phyloP scores from a whole-genome alignment of 805 yeast species.

The Zygoascus bituminiphila region DNA sequence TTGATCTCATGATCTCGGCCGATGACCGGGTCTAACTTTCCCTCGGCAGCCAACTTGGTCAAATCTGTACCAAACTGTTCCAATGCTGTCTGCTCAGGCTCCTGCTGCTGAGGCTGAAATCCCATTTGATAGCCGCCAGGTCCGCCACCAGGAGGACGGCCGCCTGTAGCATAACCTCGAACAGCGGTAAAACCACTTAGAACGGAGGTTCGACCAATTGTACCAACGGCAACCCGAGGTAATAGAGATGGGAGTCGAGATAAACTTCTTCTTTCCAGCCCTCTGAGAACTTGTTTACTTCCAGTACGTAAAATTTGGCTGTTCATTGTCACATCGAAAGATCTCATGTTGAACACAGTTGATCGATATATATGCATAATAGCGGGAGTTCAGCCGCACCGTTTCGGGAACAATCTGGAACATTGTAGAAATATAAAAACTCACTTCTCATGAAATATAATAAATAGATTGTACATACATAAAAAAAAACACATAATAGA shows the following conservation, averaged over 20 bases:
- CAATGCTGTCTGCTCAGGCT: constrained; percentile 50
- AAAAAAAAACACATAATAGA: background rate
- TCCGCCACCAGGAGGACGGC: constrained; percentile 10
- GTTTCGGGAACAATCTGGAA: constrained; percentile 1
- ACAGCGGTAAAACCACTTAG: background rate
- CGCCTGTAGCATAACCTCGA: constrained; percentile 10
- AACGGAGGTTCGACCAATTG: background rate
- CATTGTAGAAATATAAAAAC: background rate
- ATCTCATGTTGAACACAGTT: too few relatives aligned
- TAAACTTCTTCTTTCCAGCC: background rate
- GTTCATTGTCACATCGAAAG: too few relatives aligned
- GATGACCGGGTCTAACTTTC: constrained; percentile 91
- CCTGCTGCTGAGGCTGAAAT: constrained; percentile 10
- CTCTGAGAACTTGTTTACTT: background rate
- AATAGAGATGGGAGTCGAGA: background rate
- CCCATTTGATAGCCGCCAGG: constrained; percentile 10
- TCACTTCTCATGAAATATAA: background rate
- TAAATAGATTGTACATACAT: too few relatives aligned
- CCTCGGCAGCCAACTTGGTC: constrained; percentile 79
- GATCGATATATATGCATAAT: background rate
- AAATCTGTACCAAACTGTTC: constrained; percentile 80
- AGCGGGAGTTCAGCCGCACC: background rate
- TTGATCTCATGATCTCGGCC: constrained; percentile 95
- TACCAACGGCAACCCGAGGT: background rate
- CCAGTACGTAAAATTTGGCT: background rate